These are phyloP conservation scores for Isochrysis galbana DNA, from an alignment of 78 protist genomes.

Conservation along the genomic window DNA sequence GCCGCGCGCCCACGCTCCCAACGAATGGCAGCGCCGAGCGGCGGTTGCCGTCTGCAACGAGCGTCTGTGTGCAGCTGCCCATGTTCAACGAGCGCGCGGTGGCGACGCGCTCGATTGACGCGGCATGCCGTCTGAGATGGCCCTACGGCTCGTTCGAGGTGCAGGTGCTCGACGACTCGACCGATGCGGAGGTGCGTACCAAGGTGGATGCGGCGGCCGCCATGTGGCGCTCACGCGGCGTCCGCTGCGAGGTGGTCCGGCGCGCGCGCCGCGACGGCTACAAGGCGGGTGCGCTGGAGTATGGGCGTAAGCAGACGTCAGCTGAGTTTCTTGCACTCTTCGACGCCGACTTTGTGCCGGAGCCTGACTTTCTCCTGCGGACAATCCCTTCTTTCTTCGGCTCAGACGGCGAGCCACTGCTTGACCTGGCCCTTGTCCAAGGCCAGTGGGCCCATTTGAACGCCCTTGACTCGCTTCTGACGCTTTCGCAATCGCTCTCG, in stretches of 20 bases:
- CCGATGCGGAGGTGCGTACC: not conserved
- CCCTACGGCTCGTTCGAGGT: not conserved
- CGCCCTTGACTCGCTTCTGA: not conserved
- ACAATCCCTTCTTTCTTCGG: not conserved
- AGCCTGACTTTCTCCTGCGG: not conserved
- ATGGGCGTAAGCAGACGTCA: not conserved
- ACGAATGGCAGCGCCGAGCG: too few relatives aligned
- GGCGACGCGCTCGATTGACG: not conserved
- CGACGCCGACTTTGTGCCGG: slow-evolving; percentile 7
- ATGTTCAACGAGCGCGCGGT: not conserved
- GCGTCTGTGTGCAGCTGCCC: not conserved
- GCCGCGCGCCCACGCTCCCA: not conserved
- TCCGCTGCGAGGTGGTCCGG: not conserved
- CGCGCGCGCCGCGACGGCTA: not conserved
- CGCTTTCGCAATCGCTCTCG: not conserved
- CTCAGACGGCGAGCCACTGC: not conserved
- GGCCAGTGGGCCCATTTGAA: not conserved
- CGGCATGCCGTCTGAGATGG: not conserved
- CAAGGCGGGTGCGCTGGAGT: not conserved
- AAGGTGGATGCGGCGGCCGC: not conserved
- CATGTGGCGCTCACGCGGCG: not conserved
- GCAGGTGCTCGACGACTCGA: not conserved
- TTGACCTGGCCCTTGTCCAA: not conserved
- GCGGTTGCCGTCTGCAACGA: not conserved
- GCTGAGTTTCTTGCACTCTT: not conserved